These are phyloP conservation scores for Colletotrichum euphorbiae DNA, from an alignment of 2,329 filamentous ascomycete genomes.

Conservation along the genomic window DNA sequence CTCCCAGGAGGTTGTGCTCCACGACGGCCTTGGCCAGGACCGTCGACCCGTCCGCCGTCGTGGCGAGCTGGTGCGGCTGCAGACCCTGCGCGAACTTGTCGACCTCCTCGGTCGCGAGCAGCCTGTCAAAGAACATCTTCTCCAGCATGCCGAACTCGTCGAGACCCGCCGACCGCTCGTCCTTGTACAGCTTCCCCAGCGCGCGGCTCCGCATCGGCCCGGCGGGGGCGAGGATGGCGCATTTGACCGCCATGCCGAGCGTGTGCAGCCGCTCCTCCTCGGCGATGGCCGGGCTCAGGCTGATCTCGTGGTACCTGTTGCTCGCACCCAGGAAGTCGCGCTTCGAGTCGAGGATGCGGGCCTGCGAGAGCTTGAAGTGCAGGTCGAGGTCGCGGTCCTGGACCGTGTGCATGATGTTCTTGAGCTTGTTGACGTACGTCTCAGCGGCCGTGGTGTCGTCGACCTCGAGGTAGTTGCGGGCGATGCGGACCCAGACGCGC, in stretches of 20 bases:
- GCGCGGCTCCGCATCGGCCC: constrained; percentile 85
- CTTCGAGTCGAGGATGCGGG: constrained; percentile 91
- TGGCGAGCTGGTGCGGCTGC: constrained; percentile 88
- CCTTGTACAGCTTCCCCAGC: constrained; percentile 89
- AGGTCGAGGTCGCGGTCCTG: constrained; percentile 79
- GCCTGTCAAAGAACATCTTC: constrained; percentile 95
- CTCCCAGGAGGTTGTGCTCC: constrained; percentile 93
- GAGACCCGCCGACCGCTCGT: constrained; percentile 82
- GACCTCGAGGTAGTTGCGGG: constrained; percentile 92
- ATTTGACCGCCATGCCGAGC: constrained; percentile 88
- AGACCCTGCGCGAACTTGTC: constrained; percentile 85
- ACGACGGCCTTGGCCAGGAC: constrained; percentile 93
- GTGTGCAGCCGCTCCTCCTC: constrained; percentile 89
- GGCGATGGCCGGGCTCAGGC: constrained; percentile 80
- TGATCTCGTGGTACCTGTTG: constrained; percentile 88
- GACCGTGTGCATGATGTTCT: constrained; percentile 87
- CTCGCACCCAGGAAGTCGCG: constrained; percentile 90
- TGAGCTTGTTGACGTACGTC: constrained; percentile 92
- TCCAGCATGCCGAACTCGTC: constrained; percentile 90
- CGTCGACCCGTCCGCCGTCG: constrained; percentile 89
- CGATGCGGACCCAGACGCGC: constrained; percentile 90
- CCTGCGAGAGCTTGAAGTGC: constrained; percentile 91
- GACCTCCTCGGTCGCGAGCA: constrained; percentile 85
- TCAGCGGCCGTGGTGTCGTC: constrained; percentile 90
- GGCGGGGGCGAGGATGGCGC: constrained; percentile 90